phyloP scores from a whole-genome alignment of 169 alveolate species.

The Plasmodium vivax region DNA sequence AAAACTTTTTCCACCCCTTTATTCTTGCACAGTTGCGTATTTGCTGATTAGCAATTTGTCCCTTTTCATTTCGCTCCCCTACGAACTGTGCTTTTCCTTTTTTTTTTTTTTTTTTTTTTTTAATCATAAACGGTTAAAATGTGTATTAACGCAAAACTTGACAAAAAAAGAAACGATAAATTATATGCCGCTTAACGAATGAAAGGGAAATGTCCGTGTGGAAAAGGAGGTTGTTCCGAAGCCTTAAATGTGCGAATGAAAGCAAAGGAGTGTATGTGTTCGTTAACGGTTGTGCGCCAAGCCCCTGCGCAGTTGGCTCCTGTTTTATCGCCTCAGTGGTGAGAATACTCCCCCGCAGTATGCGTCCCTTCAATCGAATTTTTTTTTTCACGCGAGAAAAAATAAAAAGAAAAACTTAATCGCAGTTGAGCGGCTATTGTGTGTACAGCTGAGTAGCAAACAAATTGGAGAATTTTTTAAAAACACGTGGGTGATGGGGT shows the following conservation, averaged over 20 bases:
- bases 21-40: neutral
- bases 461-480: neutral
- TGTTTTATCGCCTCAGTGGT: neutral
- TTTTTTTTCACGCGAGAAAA: neutral
- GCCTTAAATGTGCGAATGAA: neutral
- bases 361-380: neutral
- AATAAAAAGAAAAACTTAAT: neutral
- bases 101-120: no score
- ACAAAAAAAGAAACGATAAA: neutral
- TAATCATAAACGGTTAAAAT: neutral
- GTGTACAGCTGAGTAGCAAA: neutral
- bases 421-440: neutral
- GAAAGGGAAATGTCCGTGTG: neutral
- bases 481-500: neutral
- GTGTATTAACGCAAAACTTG: neutral
- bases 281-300: neutral
- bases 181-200: neutral
- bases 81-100: neutral
- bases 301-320: neutral
- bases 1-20: neutral
- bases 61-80: neutral
- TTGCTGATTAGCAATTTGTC: neutral
- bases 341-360: neutral
- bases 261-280: neutral
- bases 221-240: neutral